Base-by-base conservation (phyloP, 2,329 filamentous ascomycete species). In the Verticillium zaregamsianum region DNA sequence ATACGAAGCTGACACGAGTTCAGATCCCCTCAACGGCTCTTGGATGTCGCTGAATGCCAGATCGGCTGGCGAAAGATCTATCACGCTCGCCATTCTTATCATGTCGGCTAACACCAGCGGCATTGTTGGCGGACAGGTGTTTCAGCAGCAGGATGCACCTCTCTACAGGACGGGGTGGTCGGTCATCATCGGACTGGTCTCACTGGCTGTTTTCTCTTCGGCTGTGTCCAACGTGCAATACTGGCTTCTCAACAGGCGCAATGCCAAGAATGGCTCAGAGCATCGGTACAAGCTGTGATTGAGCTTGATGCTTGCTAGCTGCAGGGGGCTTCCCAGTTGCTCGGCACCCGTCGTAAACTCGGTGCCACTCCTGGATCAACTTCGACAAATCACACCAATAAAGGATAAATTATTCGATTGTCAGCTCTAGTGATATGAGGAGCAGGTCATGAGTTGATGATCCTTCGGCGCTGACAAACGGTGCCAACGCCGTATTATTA, bases 31-130 rank as follows among this genome's bases (percentile, higher is more conserved):
- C 4, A 71, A 72, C n/a, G 66, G 69, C 37, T 70, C 70, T 3
- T 72, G 70, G 71, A 64, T 72, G 61, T 62, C 71, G 2, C 65
- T 72, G 3, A 72, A 71, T 35, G 60, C 66, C 17, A 63, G 64
- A 3, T 66, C 64, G 9, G 66, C 70, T 1, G 70, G 68, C 23
- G 70, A 72, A 25, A 63, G 70, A 12, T 71, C 70, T 5, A 67
- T 72, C 55, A 70, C 69, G n/a, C 68, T 73, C 66, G 70, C 70
- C 54, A 66, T 72, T 20, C 65, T 72, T 49, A 71, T 73, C 61
- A 72, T 73, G 70, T 66, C 69, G 2, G 69, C 68, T 25, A 72
- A 73, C 55, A 65, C 68, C 7, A 66, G 68, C 9, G 70, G 67
- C 3, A 69, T 72, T 15, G 64, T 70, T 17, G 71, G 70, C 28